phyloP scores from a whole-genome alignment of 2,329 filamentous ascomycete genomes.

The Calonectria pteridis region DNA sequence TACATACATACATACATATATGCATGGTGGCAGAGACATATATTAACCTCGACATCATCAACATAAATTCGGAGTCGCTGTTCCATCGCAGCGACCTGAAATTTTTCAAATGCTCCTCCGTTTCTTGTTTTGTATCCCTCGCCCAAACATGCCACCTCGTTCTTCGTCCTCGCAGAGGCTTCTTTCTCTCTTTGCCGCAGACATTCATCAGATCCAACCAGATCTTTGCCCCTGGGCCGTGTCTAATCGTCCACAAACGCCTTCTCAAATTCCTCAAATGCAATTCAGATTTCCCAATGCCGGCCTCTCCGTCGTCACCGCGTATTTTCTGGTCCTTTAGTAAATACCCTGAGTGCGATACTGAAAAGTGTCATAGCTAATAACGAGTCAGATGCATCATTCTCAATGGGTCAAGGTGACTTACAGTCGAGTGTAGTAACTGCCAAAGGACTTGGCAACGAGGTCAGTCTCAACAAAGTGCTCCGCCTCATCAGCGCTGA shows the following conservation, averaged over 20 bases:
- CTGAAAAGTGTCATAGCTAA: constrained; percentile 87
- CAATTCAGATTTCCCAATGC: constrained; percentile 37
- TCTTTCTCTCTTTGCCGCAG: neutral
- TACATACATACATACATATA: neutral
- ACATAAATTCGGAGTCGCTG: constrained; percentile 11
- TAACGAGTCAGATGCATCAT: constrained; percentile 17
- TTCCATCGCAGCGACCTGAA: constrained; percentile 4
- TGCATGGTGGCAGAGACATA: neutral
- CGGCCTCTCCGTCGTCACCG: constrained; percentile 22
- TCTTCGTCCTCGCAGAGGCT: neutral
- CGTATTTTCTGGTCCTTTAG: constrained; percentile 50
- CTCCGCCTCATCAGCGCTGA: constrained; percentile 86
- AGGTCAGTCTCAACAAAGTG: constrained; percentile 84
- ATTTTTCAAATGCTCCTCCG: constrained; percentile 12
- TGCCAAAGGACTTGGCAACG: constrained; percentile 84
- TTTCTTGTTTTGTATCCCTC: constrained; percentile 5
- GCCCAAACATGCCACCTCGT: neutral
- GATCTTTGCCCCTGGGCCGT: constrained; percentile 28
- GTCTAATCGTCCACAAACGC: constrained; percentile 46
- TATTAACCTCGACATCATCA: constrained; percentile 14
- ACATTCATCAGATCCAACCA: constrained; percentile 14
- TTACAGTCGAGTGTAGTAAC: constrained; percentile 88
- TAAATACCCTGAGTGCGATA: constrained; percentile 91
- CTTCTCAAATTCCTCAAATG: constrained; percentile 41
- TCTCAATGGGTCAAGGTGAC: constrained; percentile 46